Base-by-base conservation (phyloP, 2,329 filamentous ascomycete genomes). In the Epichloe scottii region DNA sequence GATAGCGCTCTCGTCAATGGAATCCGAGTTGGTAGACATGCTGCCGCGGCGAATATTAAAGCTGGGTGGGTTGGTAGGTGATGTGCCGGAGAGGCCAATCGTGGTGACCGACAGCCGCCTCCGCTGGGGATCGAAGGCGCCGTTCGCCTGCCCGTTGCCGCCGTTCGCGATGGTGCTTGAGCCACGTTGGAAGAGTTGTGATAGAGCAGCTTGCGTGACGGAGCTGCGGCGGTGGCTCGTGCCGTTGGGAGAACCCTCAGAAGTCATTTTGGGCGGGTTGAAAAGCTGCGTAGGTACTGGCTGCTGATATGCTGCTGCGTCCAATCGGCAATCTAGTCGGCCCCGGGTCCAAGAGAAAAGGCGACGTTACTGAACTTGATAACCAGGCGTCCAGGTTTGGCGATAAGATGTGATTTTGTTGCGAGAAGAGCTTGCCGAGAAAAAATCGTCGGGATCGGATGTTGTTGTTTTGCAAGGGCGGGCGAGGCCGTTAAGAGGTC, bases 61-160 rank as follows among this genome's bases (percentile, higher is more conserved):
- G 42, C 74, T 68, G 60, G 74, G 55, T 62, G 72, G 58, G 58
- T 66, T 76, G 72, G 61, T 79, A n/a, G 84, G 83, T 4, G 84
- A 84, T 21, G 76, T 77, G 56, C 85, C 85, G 4, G 84, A 85
- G n/a, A 89, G 72, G 35, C 86, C 85, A 33, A 89, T 69, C 4
- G 85, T 87, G 44, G 81, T 83, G 61, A 89, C 79, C 43, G 86
- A 90, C 57, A 89, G 77, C 45, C 86, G 81, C 53, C 85, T 82
- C 53, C 81, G 79, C 55, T 78, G 77, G 56, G 75, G 71, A 50
- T 82, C 75, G 55, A 78, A 73, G 30, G 74, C 68, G 35, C 67
- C 65, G 47, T 70, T 63, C 43, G 65, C 65, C 49, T 61, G 64
- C 26, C 67, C 64, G 50, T 58, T 60, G 33, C 68, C 68, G 52